phyloP scores from a whole-genome alignment of 768 basidiomycete genomes.

The Xerocomus potaroensis region DNA sequence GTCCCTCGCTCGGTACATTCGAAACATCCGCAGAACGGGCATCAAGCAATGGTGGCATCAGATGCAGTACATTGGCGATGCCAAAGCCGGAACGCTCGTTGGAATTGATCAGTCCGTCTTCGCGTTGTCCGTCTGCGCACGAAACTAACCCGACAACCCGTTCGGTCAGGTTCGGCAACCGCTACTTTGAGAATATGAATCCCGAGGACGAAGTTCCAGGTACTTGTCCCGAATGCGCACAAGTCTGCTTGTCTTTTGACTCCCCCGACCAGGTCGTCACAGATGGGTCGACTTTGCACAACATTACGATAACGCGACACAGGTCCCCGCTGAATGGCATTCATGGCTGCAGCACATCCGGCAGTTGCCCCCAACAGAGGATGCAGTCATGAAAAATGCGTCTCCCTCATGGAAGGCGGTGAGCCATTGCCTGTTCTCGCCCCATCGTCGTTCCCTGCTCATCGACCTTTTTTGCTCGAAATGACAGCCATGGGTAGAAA shows the following conservation, averaged over 20 bases:
- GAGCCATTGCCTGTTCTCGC: constrained; percentile 32
- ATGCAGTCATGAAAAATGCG: constrained; percentile 61
- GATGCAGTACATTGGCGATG: constrained; percentile 91
- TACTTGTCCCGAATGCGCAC: constrained; percentile 29
- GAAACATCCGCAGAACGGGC: constrained; percentile 71
- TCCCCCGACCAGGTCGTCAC: constrained; percentile 67
- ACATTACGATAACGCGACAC: constrained; percentile 88
- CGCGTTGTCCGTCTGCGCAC: not conserved
- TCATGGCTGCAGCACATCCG: constrained; percentile 93
- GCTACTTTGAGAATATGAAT: constrained; percentile 90
- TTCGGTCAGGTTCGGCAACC: constrained; percentile 80
- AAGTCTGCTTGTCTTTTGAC: not conserved
- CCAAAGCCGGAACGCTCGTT: constrained; percentile 74
- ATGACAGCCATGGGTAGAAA: constrained; percentile 86
- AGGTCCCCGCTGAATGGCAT: constrained; percentile 97
- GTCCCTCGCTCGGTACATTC: constrained; percentile 71
- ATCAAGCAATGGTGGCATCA: constrained; percentile 87
- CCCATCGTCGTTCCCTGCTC: too few relatives aligned
- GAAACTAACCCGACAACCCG: constrained; percentile 2
- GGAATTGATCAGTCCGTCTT: constrained; percentile 78
- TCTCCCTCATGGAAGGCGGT: constrained; percentile 85
- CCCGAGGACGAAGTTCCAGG: constrained; percentile 86
- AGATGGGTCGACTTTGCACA: constrained; percentile 95
- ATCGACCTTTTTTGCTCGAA: too few relatives aligned
- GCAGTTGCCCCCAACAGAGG: constrained; percentile 71